Evolutionary conservation across 2,329 filamentous ascomycete species (phyloP).

Genomic region (Xylaria sp.): DNA sequence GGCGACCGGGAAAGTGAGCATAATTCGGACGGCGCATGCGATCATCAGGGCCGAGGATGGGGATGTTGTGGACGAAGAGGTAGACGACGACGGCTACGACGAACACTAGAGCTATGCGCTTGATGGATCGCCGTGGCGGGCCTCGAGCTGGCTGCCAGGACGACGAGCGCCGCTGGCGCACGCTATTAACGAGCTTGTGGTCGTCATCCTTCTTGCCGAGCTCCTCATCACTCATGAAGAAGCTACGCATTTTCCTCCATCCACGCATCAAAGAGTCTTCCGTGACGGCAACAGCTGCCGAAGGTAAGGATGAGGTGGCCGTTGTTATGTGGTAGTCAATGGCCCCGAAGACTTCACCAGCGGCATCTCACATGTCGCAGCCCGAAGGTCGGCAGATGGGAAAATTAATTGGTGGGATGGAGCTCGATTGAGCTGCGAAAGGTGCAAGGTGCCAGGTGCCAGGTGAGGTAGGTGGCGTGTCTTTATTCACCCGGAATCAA

Average conservation of each 20-base stretch:
- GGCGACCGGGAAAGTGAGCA: constrained; percentile 24
- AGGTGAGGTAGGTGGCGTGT: background rate
- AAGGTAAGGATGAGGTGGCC: background rate
- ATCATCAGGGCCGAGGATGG: constrained; percentile 49
- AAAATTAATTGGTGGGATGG: background rate
- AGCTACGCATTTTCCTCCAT: constrained; percentile 49
- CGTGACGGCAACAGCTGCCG: background rate
- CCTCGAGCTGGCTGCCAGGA: constrained; percentile 51
- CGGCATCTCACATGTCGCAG: constrained; percentile 35
- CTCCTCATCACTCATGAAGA: constrained; percentile 60
- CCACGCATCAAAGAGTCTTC: constrained; percentile 34
- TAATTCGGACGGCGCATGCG: constrained; percentile 49
- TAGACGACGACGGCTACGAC: constrained; percentile 60
- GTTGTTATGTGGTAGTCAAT: constrained; percentile 13
- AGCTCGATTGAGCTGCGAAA: background rate
- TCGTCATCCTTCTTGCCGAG: constrained; percentile 68
- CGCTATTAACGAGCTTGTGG: constrained; percentile 43
- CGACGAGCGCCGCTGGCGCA: constrained; percentile 38
- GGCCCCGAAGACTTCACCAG: background rate
- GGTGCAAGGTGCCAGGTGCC: background rate
- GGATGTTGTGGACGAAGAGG: constrained; percentile 69
- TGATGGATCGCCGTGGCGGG: constrained; percentile 58
- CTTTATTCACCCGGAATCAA: background rate
- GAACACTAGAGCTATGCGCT: constrained; percentile 56
- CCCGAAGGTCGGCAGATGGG: background rate